phyloP scores from a whole-genome alignment of 352 stramenopile genomes.

The Phytophthora pseudosyringae region DNA sequence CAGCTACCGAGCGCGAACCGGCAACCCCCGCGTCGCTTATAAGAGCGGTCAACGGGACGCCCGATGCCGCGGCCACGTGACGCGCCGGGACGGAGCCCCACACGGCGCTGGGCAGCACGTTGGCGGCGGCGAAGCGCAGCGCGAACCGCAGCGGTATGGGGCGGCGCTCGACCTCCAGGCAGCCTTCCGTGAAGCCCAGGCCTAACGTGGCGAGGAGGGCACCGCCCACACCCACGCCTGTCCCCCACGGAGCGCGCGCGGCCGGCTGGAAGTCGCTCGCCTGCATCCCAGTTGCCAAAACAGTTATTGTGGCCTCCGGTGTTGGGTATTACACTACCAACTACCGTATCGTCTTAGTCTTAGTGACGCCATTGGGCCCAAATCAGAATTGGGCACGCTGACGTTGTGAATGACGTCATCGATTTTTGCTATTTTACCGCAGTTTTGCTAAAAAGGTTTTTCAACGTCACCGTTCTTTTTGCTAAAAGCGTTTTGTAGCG shows the following conservation, averaged over 20 bases:
- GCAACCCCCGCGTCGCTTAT: conserved; percentile 21
- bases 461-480: no score
- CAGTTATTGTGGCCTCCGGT: no score
- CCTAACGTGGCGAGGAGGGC: conserved; percentile 41
- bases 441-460: no score
- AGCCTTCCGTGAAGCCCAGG: conserved; percentile 73
- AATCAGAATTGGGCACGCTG: no score
- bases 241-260: conserved; percentile 2
- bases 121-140: conserved; percentile 57
- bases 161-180: conserved; percentile 54
- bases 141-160: conserved; percentile 79
- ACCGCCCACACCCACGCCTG: conserved; percentile 17
- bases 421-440: no score
- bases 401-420: no score
- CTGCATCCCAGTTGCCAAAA: conserved; percentile 1
- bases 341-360: no score
- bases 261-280: conserved; percentile 22
- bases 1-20: conserved; percentile 14
- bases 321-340: no score
- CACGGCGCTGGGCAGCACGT: conserved; percentile 67
- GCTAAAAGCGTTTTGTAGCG: no score
- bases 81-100: conserved; percentile 57
- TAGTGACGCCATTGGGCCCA: no score
- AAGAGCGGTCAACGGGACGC: conserved; percentile 41
- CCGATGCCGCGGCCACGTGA: conserved; percentile 50